Conservation (phyloP, 2,329 filamentous ascomycete genomes). For the Periconia sp. region DNA sequence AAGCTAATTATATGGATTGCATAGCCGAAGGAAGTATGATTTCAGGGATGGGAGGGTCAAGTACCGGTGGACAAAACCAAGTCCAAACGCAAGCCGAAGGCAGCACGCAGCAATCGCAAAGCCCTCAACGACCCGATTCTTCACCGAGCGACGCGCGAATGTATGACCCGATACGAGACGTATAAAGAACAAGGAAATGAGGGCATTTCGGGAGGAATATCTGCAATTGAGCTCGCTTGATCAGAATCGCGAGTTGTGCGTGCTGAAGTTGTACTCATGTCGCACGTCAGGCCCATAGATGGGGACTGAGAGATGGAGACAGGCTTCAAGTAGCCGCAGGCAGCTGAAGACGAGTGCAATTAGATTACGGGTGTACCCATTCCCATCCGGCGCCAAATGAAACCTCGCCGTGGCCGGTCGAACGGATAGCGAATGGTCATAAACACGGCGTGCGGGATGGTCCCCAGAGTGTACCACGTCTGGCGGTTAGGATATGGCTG, state of each 20-base stretch:
- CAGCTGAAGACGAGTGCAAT: conserved; percentile 6
- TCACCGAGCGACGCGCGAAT: conserved; percentile 38
- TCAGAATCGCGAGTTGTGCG: conserved; percentile 2
- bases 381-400: not conserved
- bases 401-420: not conserved
- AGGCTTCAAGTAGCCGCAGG: not conserved
- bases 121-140: conserved; percentile 33
- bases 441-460: not conserved
- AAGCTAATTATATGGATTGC: conserved; percentile 32
- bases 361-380: not conserved
- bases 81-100: conserved; percentile 28
- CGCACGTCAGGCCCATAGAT: conserved; percentile 5
- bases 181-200: conserved; percentile 19
- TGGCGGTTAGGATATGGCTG: conserved; percentile 3
- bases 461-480: conserved; percentile 1
- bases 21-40: conserved; percentile 42
- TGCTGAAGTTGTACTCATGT: conserved; percentile 1
- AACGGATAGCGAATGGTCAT: not conserved
- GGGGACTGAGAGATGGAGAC: conserved; percentile 3
- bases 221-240: conserved; percentile 17
- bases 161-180: conserved; percentile 41
- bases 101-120: conserved; percentile 31
- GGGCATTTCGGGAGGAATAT: conserved; percentile 16
- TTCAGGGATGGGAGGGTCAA: conserved; percentile 30
- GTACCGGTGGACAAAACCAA: conserved; percentile 31